Base-by-base conservation (phyloP, 2,329 filamentous ascomycete species). In the Diplodia seriata region DNA sequence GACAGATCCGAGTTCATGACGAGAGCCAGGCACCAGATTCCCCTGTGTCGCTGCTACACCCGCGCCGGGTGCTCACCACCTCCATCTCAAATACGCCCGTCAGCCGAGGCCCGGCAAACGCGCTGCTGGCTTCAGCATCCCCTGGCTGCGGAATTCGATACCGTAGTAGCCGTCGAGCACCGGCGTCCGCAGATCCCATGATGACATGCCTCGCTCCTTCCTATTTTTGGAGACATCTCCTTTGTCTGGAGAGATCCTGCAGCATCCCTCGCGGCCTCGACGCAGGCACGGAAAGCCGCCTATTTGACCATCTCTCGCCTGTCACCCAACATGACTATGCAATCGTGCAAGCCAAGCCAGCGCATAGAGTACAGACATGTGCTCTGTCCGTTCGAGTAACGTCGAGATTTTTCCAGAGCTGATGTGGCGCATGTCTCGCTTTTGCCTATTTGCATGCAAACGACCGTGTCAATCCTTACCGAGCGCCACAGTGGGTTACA, bases 191-290 rank as follows among this genome's bases (percentile, higher is more conserved):
- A 63, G 59, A 63, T 63, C 59, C 29, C 18, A 57, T 38, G 59
- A 63, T 50, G 59, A 50, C n/a, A 63, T 51, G 59, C 43, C 33
- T 40, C 29, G 50, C 43, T 33, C 59, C 51, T 63, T 36, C 43
- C 59, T 63, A 63, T 63, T 63, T 63, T 63, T 31, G 43, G 59
- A n/a, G 9, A 63, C 15, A 63, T 63, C 59, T 63, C 59, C 59
- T 63, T 47, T 23, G 47, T n/a, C 26, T 50, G 11, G 59, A 50
- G 59, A 63, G 59, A 63, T 63, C 59, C 23, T 63, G 59, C 59
- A 51, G 59, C 9, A 36, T 36, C 43, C 57, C 57, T 62, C n/a
- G 29, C 26, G 18, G 12, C 43, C 57, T 38, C 59, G 47, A 63
- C 31, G 59, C 59, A 63, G 59, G 59, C 59, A 63, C 59, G 23